Percentiles rank a stretch among this genome's conserved stretches.
phyloP scores from a whole-genome alignment of 83 land plant genomes.

The Thuja plicata region DNA sequence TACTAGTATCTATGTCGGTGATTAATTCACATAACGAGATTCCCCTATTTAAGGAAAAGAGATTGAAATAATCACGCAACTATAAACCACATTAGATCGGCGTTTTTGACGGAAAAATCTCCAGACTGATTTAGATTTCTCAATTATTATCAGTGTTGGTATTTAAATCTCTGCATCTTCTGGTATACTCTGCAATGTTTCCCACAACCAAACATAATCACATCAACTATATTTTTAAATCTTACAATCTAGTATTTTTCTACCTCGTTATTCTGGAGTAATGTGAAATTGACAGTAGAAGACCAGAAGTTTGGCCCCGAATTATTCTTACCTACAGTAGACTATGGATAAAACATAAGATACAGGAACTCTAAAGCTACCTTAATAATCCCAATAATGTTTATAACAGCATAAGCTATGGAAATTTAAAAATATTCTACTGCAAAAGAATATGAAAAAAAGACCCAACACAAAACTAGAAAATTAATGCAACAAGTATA shows the following conservation, averaged over 20 bases:
- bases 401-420: neutral
- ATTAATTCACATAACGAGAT: too few relatives aligned
- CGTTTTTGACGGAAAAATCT: too few relatives aligned
- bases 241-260: too few relatives aligned
- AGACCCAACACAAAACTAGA: neutral
- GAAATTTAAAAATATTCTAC: neutral
- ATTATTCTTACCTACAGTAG: neutral
- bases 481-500: neutral
- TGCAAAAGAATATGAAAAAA: neutral
- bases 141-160: too few relatives aligned
- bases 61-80: too few relatives aligned
- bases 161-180: too few relatives aligned
- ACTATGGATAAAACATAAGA: neutral
- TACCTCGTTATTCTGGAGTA: neutral
- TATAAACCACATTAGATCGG: too few relatives aligned
- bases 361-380: neutral
- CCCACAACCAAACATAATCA: neutral
- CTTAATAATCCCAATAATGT: neutral
- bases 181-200: too few relatives aligned
- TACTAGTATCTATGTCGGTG: too few relatives aligned
- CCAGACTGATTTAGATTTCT: too few relatives aligned
- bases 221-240: neutral
- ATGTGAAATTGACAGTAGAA: neutral
- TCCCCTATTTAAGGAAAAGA: too few relatives aligned
- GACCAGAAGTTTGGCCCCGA: neutral